A percentile compares a stretch with the other conserved stretches of the same genome.
phyloP scores from a whole-genome alignment of 108 stramenopile species.

The Nitzschia palea region DNA sequence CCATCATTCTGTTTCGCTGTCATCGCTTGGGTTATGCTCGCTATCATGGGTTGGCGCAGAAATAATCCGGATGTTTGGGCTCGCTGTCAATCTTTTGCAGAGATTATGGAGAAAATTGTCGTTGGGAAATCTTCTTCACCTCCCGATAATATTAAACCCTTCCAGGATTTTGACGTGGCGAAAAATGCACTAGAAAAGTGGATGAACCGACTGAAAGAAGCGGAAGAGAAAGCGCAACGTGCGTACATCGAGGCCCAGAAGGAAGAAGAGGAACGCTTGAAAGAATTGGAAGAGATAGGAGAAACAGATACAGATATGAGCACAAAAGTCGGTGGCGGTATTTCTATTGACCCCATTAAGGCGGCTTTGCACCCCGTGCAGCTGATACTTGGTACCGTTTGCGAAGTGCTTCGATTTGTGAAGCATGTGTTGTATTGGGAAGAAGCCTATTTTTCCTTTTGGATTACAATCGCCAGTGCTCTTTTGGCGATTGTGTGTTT shows the following conservation, averaged over 20 bases:
- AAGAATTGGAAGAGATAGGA: conserved; percentile 63
- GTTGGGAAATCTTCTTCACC: conserved; percentile 33
- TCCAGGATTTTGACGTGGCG: conserved; percentile 48
- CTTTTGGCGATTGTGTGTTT: conserved; percentile 48
- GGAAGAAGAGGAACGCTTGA: conserved; percentile 39
- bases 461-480: conserved; percentile 55
- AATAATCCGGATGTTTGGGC: conserved; percentile 56
- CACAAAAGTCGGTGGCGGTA: conserved; percentile 43
- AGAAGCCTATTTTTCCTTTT: conserved; percentile 66
- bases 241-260: conserved; percentile 24
- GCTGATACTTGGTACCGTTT: conserved; percentile 46
- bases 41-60: conserved; percentile 44
- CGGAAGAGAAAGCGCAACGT: conserved; percentile 33
- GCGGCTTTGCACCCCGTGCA: conserved; percentile 62
- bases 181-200: conserved; percentile 37
- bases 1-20: conserved; percentile 63
- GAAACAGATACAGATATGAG: conserved; percentile 53
- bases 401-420: conserved; percentile 46
- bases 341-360: conserved; percentile 49
- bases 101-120: conserved; percentile 42
- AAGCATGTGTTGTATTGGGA: conserved; percentile 78
- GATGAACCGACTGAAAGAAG: conserved; percentile 49
- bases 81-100: conserved; percentile 42
- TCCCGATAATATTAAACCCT: conserved; percentile 39
- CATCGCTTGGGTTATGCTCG: conserved; percentile 46